Evolutionary conservation across 108 stramenopile species (phyloP).

Genomic region (Skeletonema grethae): DNA sequence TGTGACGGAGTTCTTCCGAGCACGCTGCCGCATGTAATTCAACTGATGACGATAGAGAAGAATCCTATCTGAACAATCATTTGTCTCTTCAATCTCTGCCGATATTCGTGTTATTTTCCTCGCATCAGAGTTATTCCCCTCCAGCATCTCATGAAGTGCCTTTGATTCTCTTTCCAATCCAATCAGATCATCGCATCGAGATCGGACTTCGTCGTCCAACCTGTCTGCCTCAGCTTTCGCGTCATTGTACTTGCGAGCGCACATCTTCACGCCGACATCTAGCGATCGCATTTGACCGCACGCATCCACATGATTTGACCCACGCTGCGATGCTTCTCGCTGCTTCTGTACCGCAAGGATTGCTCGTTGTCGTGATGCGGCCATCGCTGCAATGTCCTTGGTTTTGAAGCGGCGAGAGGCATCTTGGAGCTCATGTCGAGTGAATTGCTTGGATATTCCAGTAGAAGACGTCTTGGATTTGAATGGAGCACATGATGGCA

Average conservation of each 20-base stretch:
- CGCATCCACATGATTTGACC: slow-evolving; percentile 25
- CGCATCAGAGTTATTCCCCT: slow-evolving; percentile 57
- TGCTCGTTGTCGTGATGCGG: slow-evolving; percentile 35
- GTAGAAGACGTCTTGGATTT: slow-evolving; percentile 24
- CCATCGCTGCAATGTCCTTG: slow-evolving; percentile 37
- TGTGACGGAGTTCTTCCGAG: slow-evolving; percentile 59
- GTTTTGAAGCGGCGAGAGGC: slow-evolving; percentile 34
- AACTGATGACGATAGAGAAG: slow-evolving; percentile 68
- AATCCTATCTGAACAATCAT: slow-evolving; percentile 47
- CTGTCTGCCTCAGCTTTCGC: slow-evolving; percentile 56
- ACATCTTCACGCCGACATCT: slow-evolving; percentile 52
- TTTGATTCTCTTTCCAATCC: slow-evolving; percentile 60
- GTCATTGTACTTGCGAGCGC: slow-evolving; percentile 70
- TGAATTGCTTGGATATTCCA: slow-evolving; percentile 41
- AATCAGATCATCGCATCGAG: slow-evolving; percentile 47
- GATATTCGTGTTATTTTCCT: slow-evolving; percentile 50
- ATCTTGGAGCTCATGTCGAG: slow-evolving; percentile 44
- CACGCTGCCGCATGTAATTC: slow-evolving; percentile 62
- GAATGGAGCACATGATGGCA: slow-evolving; percentile 15
- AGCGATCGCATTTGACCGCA: slow-evolving; percentile 47
- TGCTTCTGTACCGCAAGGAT: slow-evolving; percentile 35
- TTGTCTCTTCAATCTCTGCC: slow-evolving; percentile 54
- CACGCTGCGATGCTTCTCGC: slow-evolving; percentile 26
- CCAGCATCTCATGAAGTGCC: slow-evolving; percentile 67
- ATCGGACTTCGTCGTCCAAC: slow-evolving; percentile 51